phyloP scores from a whole-genome alignment of 352 stramenopile species.

The Phytopythium helicoides region DNA sequence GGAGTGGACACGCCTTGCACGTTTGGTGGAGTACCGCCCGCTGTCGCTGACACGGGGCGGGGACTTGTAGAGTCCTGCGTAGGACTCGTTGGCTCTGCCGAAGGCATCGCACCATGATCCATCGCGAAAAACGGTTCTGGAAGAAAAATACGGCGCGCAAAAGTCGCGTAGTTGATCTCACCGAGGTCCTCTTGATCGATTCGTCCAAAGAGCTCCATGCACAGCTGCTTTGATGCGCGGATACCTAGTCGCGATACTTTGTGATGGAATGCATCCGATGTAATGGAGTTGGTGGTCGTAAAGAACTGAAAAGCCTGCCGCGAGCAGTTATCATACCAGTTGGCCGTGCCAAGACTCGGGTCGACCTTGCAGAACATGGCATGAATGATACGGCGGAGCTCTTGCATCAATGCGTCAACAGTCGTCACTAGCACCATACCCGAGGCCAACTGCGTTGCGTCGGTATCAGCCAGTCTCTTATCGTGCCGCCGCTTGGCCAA shows the following conservation, averaged over 20 bases:
- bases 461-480: background rate
- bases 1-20: no score
- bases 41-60: no score
- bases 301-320: constrained; percentile 76
- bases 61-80: no score
- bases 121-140: constrained; percentile 30
- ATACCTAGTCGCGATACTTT: constrained; percentile 61
- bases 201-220: constrained; percentile 51
- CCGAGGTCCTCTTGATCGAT: constrained; percentile 67
- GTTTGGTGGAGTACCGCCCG: no score
- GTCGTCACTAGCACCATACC: constrained; percentile 20
- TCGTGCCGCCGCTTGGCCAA: constrained; percentile 5
- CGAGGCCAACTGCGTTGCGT: background rate
- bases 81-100: no score
- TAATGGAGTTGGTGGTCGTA: constrained; percentile 75
- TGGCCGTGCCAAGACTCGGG: constrained; percentile 28
- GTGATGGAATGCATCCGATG: constrained; percentile 58
- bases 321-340: constrained; percentile 54
- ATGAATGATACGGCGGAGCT: constrained; percentile 49
- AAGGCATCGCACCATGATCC: constrained; percentile 8
- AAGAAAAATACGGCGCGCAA: constrained; percentile 56
- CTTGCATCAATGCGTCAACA: constrained; percentile 47
- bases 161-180: constrained; percentile 63
- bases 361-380: constrained; percentile 43
- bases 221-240: constrained; percentile 36